A percentile compares a stretch with the other conserved stretches of the same genome.
These are phyloP conservation scores for Diaporthe ilicicola DNA, from an alignment of 2,329 filamentous ascomycete species.

Conservation along the genomic window DNA sequence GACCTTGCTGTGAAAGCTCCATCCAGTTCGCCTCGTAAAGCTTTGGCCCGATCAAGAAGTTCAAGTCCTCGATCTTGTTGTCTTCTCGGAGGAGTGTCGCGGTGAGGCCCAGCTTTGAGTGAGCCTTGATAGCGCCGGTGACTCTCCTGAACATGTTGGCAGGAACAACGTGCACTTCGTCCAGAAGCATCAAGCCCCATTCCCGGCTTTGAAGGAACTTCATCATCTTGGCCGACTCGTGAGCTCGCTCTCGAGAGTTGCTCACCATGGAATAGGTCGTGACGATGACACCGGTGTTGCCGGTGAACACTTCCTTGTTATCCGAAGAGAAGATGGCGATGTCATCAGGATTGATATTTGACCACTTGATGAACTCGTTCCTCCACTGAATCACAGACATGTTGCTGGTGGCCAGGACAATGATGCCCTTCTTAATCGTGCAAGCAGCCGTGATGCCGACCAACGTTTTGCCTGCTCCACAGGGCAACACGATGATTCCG, in stretches of 20 bases:
- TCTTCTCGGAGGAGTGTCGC: conserved; percentile 95
- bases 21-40: conserved; percentile 99
- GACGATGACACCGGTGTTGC: conserved; percentile 94
- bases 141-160: conserved; percentile 96
- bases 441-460: conserved; percentile 98
- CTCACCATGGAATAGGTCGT: conserved; percentile 99
- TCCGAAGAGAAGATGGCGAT: conserved; percentile 96
- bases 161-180: conserved; percentile 97
- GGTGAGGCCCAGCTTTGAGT: conserved; percentile 93
- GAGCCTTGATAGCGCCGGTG: conserved; percentile 90
- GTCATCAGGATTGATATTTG: conserved; percentile 90
- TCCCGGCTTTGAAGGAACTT: conserved; percentile 87
- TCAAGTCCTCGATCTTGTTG: conserved; percentile 97
- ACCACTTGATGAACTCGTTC: conserved; percentile 97
- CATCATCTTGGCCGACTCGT: conserved; percentile 98
- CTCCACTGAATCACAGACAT: conserved; percentile 99
- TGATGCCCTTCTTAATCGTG: conserved; percentile 95
- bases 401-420: conserved; percentile 94
- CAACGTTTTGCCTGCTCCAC: conserved; percentile 94
- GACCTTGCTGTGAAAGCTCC: conserved; percentile 94
- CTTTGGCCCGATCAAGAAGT: conserved; percentile 97
- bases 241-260: conserved; percentile 83
- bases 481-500: conserved; percentile 96
- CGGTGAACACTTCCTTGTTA: conserved; percentile 83
- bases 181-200: conserved; percentile 97